Evolutionary conservation across 2,329 filamentous ascomycete species (phyloP).

Genomic region (Fusarium nygamai): DNA sequence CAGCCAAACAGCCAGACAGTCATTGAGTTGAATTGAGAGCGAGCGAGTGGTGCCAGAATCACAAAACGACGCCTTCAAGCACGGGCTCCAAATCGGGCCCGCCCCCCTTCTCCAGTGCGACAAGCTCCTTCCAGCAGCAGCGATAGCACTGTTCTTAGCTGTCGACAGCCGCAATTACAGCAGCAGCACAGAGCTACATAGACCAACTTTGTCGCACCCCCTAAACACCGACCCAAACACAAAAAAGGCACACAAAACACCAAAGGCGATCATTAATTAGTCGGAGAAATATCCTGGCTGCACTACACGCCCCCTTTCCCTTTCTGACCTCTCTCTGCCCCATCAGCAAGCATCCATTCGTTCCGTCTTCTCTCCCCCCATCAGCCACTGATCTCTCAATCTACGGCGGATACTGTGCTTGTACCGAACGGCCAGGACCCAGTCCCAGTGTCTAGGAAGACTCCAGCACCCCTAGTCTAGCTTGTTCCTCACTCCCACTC

Average conservation of each 20-base stretch:
- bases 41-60: slow-evolving; percentile 12
- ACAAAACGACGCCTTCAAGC: background rate
- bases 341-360: slow-evolving; percentile 2
- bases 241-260: slow-evolving; percentile 20
- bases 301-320: slow-evolving; percentile 21
- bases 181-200: background rate
- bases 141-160: background rate
- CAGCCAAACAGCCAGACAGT: background rate
- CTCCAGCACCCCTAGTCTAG: slow-evolving; percentile 31
- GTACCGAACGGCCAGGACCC: slow-evolving; percentile 4
- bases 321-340: slow-evolving; percentile 6
- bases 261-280: slow-evolving; percentile 35
- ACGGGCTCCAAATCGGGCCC: background rate
- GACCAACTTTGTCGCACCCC: slow-evolving; percentile 15
- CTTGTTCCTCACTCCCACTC: slow-evolving; percentile 3
- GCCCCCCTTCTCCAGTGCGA: slow-evolving; percentile 5
- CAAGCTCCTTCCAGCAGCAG: slow-evolving; percentile 12
- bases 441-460: slow-evolving; percentile 12
- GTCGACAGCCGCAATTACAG: background rate
- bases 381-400: slow-evolving; percentile 19
- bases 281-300: slow-evolving; percentile 38
- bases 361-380: slow-evolving; percentile 17
- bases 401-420: slow-evolving; percentile 2
- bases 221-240: background rate
- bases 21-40: background rate